These are phyloP conservation scores for Tanacetum coccineum DNA, from an alignment of 129 eudicot genomes.

Conservation along the genomic window DNA sequence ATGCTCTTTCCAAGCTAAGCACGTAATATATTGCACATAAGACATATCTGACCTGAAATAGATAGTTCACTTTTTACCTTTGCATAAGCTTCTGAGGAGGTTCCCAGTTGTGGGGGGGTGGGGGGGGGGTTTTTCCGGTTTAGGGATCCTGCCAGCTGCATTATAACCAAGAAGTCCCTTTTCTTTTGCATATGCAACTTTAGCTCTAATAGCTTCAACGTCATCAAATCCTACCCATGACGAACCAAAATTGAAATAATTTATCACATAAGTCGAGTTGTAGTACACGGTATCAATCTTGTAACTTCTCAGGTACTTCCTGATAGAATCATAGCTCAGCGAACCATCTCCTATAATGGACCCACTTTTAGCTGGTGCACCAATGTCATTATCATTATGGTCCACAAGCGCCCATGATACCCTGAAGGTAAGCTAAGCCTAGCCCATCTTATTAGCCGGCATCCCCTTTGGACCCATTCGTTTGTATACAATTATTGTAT, in stretches of 20 bases:
- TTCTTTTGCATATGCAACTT: slow-evolving; percentile 50
- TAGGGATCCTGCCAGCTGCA: slow-evolving; percentile 55
- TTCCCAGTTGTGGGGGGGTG: slow-evolving; percentile 54
- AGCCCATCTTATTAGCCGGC: slow-evolving; percentile 29
- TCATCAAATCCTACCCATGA: too few relatives aligned
- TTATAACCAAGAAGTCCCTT: slow-evolving; percentile 55
- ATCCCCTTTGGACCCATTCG: slow-evolving; percentile 42
- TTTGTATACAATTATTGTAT: slow-evolving; percentile 43
- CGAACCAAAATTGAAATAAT: too few relatives aligned
- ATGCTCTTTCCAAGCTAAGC: too few relatives aligned
- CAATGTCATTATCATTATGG: slow-evolving; percentile 29
- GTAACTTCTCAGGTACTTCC: too few relatives aligned
- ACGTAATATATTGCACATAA: too few relatives aligned
- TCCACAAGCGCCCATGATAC: slow-evolving; percentile 42
- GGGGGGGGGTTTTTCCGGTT: too few relatives aligned
- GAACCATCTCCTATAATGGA: too few relatives aligned
- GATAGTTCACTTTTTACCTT: neutral
- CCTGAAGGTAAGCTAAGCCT: slow-evolving; percentile 57
- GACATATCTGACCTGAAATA: neutral
- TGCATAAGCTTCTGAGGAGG: slow-evolving; percentile 56
- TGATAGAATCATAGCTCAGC: too few relatives aligned
- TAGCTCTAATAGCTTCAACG: slow-evolving; percentile 29
- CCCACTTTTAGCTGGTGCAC: slow-evolving; percentile 45
- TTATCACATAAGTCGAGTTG: too few relatives aligned
- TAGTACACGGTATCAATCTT: too few relatives aligned